Evolutionary conservation across 2,329 filamentous ascomycete genomes (phyloP), one percentile per base, ranked within the genome.

Genomic region (Alternaria rosae): DNA sequence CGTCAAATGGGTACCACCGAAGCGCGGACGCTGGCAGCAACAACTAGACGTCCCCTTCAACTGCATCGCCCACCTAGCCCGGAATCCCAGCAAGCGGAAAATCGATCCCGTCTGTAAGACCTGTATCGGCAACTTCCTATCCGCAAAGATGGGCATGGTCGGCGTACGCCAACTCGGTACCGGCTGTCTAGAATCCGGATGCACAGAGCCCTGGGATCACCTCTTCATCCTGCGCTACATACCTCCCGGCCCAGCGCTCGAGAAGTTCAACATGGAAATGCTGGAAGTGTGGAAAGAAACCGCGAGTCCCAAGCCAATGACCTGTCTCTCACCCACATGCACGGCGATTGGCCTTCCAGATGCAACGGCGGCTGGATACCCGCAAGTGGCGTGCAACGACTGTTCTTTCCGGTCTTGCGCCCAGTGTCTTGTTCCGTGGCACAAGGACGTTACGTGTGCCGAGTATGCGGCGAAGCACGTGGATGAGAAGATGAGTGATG

Each of bases 181-280:
- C 3, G 73, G 74, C 4, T 76, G 74, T 51, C 30, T 76, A 0
- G 71, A 74, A 42, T 67, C 68, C 3, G 66, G 65, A 1, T 76
- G 74, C 42, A n/a, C 44, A 1, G 59, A 61, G 3, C 20, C n/a
- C 20, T 76, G 74, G 73, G 35, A 54, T 17, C 65, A 60, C 51
- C 55, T 64, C 7, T 59, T 57, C 54, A 50, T 76, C 10, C 51
- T 74, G 38, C 44, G 48, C 8, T 75, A 70, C 48, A 62, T 75
- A 41, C 73, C 74, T 1, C 2, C 13, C 0, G 62, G 61, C 15
- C 61, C 48, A 1, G 30, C 53, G 0, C 44, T 73, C 15, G 70
- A 74, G 53, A 68, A 65, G 9, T 76, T 69, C 66, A 74, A 74
- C 57, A 41, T 69, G 17, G 73, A 67, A 8, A 68, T 74, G 62